Percentiles rank a stretch among this genome's conserved stretches.
These are phyloP conservation scores for Epichloe amarillans DNA, from an alignment of 2,329 filamentous ascomycete genomes.

Conservation along the genomic window DNA sequence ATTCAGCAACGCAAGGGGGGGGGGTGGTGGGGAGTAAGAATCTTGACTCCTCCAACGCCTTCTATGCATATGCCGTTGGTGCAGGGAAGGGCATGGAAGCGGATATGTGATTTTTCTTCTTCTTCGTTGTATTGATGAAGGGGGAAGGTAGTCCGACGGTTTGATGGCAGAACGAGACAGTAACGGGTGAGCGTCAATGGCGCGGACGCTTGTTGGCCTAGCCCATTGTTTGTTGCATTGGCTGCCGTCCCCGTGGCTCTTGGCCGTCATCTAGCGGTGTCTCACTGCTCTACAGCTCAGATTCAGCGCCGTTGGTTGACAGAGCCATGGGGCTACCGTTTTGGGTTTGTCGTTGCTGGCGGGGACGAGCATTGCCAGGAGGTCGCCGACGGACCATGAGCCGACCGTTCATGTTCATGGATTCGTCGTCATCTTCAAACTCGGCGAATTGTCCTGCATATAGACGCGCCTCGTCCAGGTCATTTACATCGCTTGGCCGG, in stretches of 20 bases:
- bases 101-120: not conserved
- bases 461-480: conserved; percentile 65
- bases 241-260: not conserved
- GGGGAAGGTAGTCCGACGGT: not conserved
- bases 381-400: conserved; percentile 29
- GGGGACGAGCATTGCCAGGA: conserved; percentile 27
- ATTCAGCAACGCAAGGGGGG: not conserved
- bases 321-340: conserved; percentile 45
- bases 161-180: not conserved
- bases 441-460: conserved; percentile 41
- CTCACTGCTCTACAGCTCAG: conserved; percentile 31
- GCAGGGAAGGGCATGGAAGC: not conserved
- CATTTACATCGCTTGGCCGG: conserved; percentile 64
- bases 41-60: conserved; percentile 16
- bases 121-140: not conserved
- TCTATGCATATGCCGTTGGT: conserved; percentile 16
- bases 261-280: not conserved
- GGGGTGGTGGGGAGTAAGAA: not conserved
- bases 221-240: not conserved
- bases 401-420: conserved; percentile 29
- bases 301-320: conserved; percentile 43
- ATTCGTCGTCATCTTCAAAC: conserved; percentile 46
- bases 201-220: not conserved
- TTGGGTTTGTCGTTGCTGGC: conserved; percentile 30
- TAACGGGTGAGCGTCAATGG: not conserved